These are phyloP conservation scores for Viola odorata DNA, from an alignment of 345 rosid genomes.

Conservation along the genomic window DNA sequence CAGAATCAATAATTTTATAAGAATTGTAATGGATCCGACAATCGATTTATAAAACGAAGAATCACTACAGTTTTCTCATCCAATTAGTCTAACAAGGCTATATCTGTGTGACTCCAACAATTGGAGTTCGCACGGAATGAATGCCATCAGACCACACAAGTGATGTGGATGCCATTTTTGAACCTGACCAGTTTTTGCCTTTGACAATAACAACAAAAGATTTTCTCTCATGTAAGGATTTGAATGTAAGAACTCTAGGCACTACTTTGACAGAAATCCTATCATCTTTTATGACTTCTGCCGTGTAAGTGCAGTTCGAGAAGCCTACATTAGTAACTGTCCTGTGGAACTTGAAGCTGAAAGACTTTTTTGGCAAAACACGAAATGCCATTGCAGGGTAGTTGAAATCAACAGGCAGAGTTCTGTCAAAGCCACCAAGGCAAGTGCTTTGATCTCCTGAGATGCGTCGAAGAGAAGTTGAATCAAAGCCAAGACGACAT, in stretches of 20 bases:
- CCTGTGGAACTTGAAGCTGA: background rate
- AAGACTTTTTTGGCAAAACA: background rate
- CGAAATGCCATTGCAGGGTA: background rate
- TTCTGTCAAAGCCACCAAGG: background rate
- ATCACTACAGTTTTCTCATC: too few relatives aligned
- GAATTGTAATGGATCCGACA: too few relatives aligned
- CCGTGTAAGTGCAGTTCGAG: background rate
- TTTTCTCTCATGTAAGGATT: slow-evolving; percentile 3
- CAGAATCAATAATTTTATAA: background rate
- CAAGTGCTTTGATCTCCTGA: background rate
- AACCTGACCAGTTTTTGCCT: background rate
- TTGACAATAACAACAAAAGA: background rate
- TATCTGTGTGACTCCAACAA: background rate
- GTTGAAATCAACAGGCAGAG: background rate
- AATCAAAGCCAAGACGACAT: background rate
- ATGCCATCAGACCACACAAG: slow-evolving; percentile 9
- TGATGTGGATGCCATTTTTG: background rate
- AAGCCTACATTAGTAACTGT: slow-evolving; percentile 8
- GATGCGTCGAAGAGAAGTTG: background rate
- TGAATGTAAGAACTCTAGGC: background rate
- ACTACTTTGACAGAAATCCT: background rate
- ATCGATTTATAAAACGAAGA: too few relatives aligned
- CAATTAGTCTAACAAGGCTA: background rate
- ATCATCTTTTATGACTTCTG: background rate
- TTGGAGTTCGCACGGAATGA: background rate